Base-by-base conservation (phyloP, 352 stramenopile genomes). In the Pythium aristosporum region DNA sequence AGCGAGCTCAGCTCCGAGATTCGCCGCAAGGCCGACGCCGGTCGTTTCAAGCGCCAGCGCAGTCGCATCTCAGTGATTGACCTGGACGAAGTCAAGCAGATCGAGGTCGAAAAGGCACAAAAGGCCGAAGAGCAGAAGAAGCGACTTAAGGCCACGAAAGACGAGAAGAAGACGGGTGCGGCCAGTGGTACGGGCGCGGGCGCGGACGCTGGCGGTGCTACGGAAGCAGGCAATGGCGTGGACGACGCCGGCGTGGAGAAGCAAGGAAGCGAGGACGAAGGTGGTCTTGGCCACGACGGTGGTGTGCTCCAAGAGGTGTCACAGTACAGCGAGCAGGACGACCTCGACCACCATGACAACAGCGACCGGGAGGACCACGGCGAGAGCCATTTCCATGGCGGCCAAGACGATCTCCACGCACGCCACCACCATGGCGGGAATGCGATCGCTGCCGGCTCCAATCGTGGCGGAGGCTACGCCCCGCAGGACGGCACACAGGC, bases 31-130 rank as follows among this genome's bases (percentile, higher is more conserved):
- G 86, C 86, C 7, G 86, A 94, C 55, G 83, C 82, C 0, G 86
- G 86, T 2, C 74, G 86, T 0, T 94, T 94, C 57, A 94, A 94
- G 72, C 76, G 86, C 37, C 82, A 94, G 63, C 76, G 86, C 10
- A 93, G 76, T 50, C 86, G 86, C 34, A 94, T 94, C 51, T 94
- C 86, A 5, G 90, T 94, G 82, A 94, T 94, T 61, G 86, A 94
- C 58, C 80, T 94, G 34, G 87, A 94, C 21, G 86, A 94, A 55
- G 82, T 94, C 8, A 94, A 94, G 69, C 86, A 94, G 69, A 94
- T 94, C 54, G 84, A 93, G 57, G 85, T 79, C 18, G 86, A 94
- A 53, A 94, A 94, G 58, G 86, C 83, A 16, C 82, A 86, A 43
- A 92, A 92, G 54, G 86, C 86, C 1, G 86, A 94, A 62, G 86